A percentile compares a stretch with the other conserved stretches of the same genome.
Evolutionary conservation across 2,329 filamentous ascomycete species (phyloP).

Genomic region (Fusarium sublunatum): DNA sequence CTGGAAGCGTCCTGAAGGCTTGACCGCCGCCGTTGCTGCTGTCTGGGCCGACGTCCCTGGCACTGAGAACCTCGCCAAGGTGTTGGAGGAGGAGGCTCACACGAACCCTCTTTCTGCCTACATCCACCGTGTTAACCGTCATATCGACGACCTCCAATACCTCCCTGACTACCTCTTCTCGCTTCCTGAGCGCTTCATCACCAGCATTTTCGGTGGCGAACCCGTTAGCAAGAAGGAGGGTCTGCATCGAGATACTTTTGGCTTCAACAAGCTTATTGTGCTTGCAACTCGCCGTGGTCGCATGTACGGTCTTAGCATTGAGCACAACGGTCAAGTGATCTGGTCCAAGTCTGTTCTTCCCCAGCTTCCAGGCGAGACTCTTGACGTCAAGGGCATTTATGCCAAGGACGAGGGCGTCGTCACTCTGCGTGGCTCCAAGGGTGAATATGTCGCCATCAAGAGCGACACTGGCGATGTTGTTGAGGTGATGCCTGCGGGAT

Average conservation of each 20-base stretch:
- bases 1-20: constrained; percentile 85
- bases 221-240: constrained; percentile 57
- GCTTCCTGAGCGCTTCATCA: constrained; percentile 75
- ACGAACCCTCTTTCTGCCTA: constrained; percentile 85
- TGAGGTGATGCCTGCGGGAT: constrained; percentile 55
- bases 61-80: constrained; percentile 78
- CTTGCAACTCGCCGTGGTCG: constrained; percentile 83
- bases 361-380: constrained; percentile 64
- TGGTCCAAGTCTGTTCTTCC: constrained; percentile 78
- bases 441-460: constrained; percentile 70
- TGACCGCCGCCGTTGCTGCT: constrained; percentile 83
- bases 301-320: constrained; percentile 82
- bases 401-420: constrained; percentile 69
- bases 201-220: constrained; percentile 70
- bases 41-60: constrained; percentile 82
- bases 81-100: constrained; percentile 87
- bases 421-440: constrained; percentile 68
- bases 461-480: constrained; percentile 64
- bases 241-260: constrained; percentile 79
- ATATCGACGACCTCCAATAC: constrained; percentile 79
- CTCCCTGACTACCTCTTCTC: constrained; percentile 78
- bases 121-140: constrained; percentile 84
- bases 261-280: constrained; percentile 86
- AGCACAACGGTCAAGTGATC: constrained; percentile 75
- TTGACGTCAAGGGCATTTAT: constrained; percentile 76